These are phyloP conservation scores for Scheffersomyces segobiensis DNA, from an alignment of 1,139 yeast genomes.

Conservation along the genomic window DNA sequence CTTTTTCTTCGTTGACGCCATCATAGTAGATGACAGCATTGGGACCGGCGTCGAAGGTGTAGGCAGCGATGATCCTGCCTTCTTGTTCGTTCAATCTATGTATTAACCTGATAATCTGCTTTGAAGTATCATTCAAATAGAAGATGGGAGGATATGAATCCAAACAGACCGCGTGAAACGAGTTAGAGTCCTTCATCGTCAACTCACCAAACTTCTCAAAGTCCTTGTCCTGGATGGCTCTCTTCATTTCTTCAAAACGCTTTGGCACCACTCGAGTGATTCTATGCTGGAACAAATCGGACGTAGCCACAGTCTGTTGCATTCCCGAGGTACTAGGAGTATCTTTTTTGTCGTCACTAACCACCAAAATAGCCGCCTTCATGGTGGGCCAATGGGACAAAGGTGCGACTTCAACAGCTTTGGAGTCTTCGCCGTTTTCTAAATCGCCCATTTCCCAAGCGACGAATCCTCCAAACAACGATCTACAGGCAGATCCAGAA, in stretches of 20 bases:
- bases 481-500: slow-evolving; percentile 97
- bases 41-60: slow-evolving; percentile 99
- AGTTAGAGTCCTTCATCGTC: slow-evolving; percentile 95
- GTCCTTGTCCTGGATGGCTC: slow-evolving; percentile 68
- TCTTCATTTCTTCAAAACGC: slow-evolving; percentile 80
- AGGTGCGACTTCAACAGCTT: slow-evolving; percentile 90
- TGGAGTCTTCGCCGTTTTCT: slow-evolving; percentile 80
- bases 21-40: slow-evolving; percentile 93
- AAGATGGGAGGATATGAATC: slow-evolving; percentile 96
- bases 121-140: slow-evolving; percentile 93
- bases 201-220: slow-evolving; percentile 80
- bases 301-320: slow-evolving; percentile 91
- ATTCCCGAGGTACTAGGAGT: slow-evolving; percentile 94
- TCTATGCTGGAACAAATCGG: slow-evolving; percentile 81
- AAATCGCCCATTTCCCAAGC: slow-evolving; percentile 96
- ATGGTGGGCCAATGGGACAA: slow-evolving; percentile 86
- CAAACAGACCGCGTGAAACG: slow-evolving; percentile 94
- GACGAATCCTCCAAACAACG: slow-evolving; percentile 94
- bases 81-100: slow-evolving; percentile 72
- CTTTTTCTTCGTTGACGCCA: slow-evolving; percentile 64
- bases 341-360: slow-evolving; percentile 89
- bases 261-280: slow-evolving; percentile 78
- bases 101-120: slow-evolving; percentile 77
- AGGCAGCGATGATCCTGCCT: slow-evolving; percentile 79
- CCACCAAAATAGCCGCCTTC: slow-evolving; percentile 90